Evolutionary conservation across 768 basidiomycete species (phyloP), one percentile per base, ranked within the genome.

Genomic region (Mycena indigotica): DNA sequence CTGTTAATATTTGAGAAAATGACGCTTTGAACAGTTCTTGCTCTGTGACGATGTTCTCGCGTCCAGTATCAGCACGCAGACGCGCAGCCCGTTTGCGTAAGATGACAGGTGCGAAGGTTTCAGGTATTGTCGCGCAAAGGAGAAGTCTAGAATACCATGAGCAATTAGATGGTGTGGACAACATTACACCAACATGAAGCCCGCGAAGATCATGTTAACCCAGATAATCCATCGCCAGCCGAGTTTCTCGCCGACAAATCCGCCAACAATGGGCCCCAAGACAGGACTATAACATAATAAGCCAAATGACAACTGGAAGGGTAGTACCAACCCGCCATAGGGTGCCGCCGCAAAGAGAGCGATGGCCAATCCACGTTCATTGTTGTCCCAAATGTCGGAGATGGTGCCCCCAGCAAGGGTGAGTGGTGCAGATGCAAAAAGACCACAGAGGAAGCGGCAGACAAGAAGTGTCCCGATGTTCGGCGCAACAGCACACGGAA

Each of bases 261-360:
- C 78, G 52, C 80, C 81, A n/a, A 80, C 73, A 52, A 83, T 76
- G 4, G 81, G 81, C 5, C 79, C 80, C 16, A 79, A 58, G 1
- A 75, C 72, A 8, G 75, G 75, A 10, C 35, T 38, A 38, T n/a
- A 38, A 38, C 12, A 10, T n/a, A 38, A n/a, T 38, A n/a, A 38
- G 12, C 35, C 12, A 38, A n/a, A 38, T 10, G n/a, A 10, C n/a
- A 10, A 10, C 10, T 10, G 35, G 12, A 38, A 38, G 35, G 35
- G 35, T 10, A 10, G 12, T 44, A 44, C 41, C 5, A 8, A 19
- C 8, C 74, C 74, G 44, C 73, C 72, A 60, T 70, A 80, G 38
- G 64, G 77, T 39, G 68, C 78, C 32, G 74, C 71, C 0, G 75
- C 69, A 57, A 79, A 80, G 3, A 80, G 53, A 17, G 71, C 67